Evolutionary conservation across 148 eudicot genomes (phyloP), one percentile per base, ranked within the genome.

Genomic region (Silene uniflora): DNA sequence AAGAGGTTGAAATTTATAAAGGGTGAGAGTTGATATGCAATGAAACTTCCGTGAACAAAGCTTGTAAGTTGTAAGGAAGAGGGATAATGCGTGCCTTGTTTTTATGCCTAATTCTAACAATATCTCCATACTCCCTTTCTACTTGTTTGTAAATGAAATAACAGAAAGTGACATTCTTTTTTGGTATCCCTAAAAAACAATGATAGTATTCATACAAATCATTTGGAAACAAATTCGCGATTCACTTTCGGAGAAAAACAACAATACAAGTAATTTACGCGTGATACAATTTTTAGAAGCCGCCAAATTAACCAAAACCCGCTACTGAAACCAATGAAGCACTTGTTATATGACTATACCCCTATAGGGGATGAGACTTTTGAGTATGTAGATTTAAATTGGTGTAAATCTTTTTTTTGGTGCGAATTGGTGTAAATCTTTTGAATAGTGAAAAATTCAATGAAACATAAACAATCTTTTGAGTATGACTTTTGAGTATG

Each of bases 381-480:
- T 18, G 7, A n/a, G n/a, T n/a, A n/a, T n/a, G n/a, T n/a, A n/a
- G n/a, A n/a, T n/a, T n/a, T n/a, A n/a, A n/a, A 47, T 44, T 65
- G 62, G 79, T 72, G 77, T 81, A 72, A 81, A 61, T 79, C 58
- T 56, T 81, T 72, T 76, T n/a, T n/a, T n/a, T n/a, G n/a, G n/a
- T n/a, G n/a, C n/a, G n/a, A n/a, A 47, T 44, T 65, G 62, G 79
- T 72, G 77, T 81, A 72, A 81, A 61, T 79, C 58, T 56, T 81
- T 72, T 76, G 79, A 76, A 81, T 76, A 72, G 83, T 24, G 18
- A 69, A 32, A 32, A 7, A 59, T 32, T 32, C n/a, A n/a, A n/a
- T n/a, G n/a, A n/a, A n/a, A n/a, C n/a, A n/a, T n/a, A n/a, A n/a
- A n/a, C n/a, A n/a, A n/a, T n/a, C n/a, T n/a, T n/a, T n/a, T n/a